Evolutionary conservation across 257 asterid species (phyloP).

Genomic region (Eucommia ulmoides): DNA sequence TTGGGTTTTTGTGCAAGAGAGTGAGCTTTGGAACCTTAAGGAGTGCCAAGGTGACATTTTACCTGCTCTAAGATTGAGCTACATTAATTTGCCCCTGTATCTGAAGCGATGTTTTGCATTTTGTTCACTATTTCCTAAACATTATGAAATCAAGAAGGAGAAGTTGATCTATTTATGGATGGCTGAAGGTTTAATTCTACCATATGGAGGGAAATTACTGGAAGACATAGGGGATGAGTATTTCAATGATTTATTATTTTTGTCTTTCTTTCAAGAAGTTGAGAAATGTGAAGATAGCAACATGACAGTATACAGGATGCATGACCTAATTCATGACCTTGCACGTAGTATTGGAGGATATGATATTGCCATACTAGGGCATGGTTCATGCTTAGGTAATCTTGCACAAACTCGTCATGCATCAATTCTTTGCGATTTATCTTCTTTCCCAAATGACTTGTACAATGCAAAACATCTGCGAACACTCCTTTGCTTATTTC

Average conservation of each 20-base stretch:
- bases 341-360: constrained; percentile 9
- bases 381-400: constrained; percentile 1
- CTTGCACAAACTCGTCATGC: constrained; percentile 7
- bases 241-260: constrained; percentile 10
- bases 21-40: constrained; percentile 15
- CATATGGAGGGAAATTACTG: constrained; percentile 4
- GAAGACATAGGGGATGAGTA: constrained; percentile 14
- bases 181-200: constrained; percentile 13
- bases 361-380: constrained; percentile 4
- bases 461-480: constrained; percentile 10
- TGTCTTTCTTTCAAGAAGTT: constrained; percentile 14
- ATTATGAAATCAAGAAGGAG: constrained; percentile 9
- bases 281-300: constrained; percentile 4
- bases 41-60: constrained; percentile 10
- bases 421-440: constrained; percentile 1
- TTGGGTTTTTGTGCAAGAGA: constrained; percentile 15
- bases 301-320: constrained; percentile 9
- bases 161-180: constrained; percentile 16
- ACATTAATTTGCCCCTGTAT: constrained; percentile 9
- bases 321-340: constrained; percentile 14
- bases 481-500: constrained; percentile 12
- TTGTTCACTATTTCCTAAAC: constrained; percentile 17
- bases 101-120: constrained; percentile 13
- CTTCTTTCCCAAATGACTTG: constrained; percentile 6
- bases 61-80: constrained; percentile 16